Percentiles rank a stretch among this genome's conserved stretches.
Conservation (phyloP, 306 rosid genomes). For the Dicorynia guianensis region DNA sequence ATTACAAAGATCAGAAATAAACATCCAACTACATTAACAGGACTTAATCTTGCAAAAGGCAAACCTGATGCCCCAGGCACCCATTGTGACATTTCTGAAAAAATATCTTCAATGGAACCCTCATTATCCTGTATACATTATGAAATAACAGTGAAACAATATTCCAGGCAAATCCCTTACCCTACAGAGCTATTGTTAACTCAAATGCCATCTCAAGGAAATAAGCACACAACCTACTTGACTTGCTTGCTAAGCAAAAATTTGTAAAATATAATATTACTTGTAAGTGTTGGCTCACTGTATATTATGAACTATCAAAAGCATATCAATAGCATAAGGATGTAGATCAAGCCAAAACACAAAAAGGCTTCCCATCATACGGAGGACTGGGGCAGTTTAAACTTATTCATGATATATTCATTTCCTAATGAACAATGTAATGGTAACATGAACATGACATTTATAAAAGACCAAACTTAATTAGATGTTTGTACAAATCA, state of each 20-base stretch:
- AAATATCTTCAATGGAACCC: constrained; percentile 50
- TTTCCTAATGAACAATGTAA: constrained; percentile 7
- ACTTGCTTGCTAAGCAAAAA: constrained; percentile 1
- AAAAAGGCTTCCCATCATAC: constrained; percentile 2
- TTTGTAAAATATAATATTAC: not conserved
- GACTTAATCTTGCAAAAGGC: constrained; percentile 36
- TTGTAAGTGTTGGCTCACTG: not conserved
- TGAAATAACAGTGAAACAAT: constrained; percentile 26
- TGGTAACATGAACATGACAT: constrained; percentile 9
- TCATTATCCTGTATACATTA: constrained; percentile 62
- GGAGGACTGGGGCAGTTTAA: not conserved
- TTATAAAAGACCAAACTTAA: not conserved
- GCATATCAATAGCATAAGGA: constrained; percentile 28
- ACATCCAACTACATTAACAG: not conserved
- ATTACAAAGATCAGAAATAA: constrained; percentile 19
- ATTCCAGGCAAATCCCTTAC: constrained; percentile 3
- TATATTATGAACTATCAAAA: constrained; percentile 9
- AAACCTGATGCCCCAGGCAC: constrained; percentile 63
- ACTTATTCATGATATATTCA: not conserved
- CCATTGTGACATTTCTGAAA: constrained; percentile 60
- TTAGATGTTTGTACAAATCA: constrained; percentile 9
- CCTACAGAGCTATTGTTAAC: not conserved
- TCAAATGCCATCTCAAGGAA: constrained; percentile 22
- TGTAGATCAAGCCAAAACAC: constrained; percentile 18
- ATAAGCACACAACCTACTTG: not conserved